phyloP scores from a whole-genome alignment of 2,329 filamentous ascomycete species.

The Zymoseptoria crescenta region DNA sequence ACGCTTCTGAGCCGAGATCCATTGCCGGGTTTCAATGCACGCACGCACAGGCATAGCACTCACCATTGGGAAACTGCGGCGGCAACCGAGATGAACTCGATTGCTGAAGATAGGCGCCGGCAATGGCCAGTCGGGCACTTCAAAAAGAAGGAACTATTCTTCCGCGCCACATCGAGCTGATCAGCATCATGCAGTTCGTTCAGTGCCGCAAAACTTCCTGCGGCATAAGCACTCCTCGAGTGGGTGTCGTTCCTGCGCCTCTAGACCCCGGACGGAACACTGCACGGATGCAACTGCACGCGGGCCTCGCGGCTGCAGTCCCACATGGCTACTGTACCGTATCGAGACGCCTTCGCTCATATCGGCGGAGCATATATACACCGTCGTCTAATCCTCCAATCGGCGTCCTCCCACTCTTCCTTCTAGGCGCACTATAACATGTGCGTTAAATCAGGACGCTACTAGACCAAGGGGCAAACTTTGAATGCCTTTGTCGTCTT shows the following conservation, averaged over 20 bases:
- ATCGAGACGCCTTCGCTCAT: neutral
- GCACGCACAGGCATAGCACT: neutral
- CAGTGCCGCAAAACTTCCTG: neutral
- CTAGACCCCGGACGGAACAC: neutral
- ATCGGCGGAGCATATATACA: neutral
- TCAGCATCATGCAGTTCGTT: neutral
- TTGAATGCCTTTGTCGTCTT: neutral
- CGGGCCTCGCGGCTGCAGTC: neutral
- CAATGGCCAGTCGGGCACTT: neutral
- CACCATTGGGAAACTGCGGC: neutral
- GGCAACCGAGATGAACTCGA: neutral
- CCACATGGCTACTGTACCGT: neutral
- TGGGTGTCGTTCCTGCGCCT: neutral
- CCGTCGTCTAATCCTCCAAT: neutral
- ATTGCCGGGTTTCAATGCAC: neutral
- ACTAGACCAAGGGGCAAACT: neutral
- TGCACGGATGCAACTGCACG: neutral
- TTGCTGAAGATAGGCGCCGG: neutral
- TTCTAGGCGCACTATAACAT: neutral
- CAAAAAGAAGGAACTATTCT: neutral
- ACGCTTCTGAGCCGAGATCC: neutral
- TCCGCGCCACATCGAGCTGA: neutral
- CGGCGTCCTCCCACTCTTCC: neutral
- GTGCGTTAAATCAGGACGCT: neutral
- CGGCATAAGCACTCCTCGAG: neutral